Base-by-base conservation (phyloP, 805 yeast genomes). In the Jamesozyma rosinii region DNA sequence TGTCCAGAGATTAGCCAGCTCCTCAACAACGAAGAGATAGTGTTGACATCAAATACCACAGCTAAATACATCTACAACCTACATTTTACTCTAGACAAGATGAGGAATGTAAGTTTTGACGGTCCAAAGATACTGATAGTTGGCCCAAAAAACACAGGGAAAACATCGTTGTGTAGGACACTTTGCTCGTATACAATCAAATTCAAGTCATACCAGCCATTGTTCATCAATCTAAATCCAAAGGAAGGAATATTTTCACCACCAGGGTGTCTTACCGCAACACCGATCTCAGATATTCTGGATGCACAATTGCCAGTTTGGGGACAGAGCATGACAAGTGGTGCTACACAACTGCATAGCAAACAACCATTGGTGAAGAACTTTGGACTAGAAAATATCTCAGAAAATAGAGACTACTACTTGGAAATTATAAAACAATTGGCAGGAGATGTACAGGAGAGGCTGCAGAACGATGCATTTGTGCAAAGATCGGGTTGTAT, bases 321-420 rank as follows among this genome's bases (percentile, higher is more conserved):
- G 68, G 95, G 95, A 48, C 85, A 86, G 38, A 77, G 83, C 20
- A 70, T 79, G 47, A 77, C 88, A 0, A 79, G 85, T 10, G 92
- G 94, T 35, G 77, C 85, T 1, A 78, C 89, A 1, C 67, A 72
- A 47, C 78, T 82, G 49, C 89, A 84, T 59, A 84, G 85, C n/a
- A 85, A 86, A 59, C 94, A 86, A 61, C 97, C 97, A 0, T 60
- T 83, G n/a, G 90, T 83, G 8, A 81, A 83, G 54, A 79, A 74
- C 54, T 87, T 70, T 62, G 98, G 97, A 0, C 71, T 80, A 42
- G 84, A 80, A 39, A 63, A 68, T 31, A 69, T 76, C 11, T 51
- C 63, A 1, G 80, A 77, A 11, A 87, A 87, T 58, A 58, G 44
- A 33, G 46, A 46, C 3, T 43, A 72, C 41, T 87, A 76, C 64